A percentile compares a stretch with the other conserved stretches of the same genome.
Conservation (phyloP, 2,329 filamentous ascomycete species). For the Xenosphaeropsis pyriputrescens region DNA sequence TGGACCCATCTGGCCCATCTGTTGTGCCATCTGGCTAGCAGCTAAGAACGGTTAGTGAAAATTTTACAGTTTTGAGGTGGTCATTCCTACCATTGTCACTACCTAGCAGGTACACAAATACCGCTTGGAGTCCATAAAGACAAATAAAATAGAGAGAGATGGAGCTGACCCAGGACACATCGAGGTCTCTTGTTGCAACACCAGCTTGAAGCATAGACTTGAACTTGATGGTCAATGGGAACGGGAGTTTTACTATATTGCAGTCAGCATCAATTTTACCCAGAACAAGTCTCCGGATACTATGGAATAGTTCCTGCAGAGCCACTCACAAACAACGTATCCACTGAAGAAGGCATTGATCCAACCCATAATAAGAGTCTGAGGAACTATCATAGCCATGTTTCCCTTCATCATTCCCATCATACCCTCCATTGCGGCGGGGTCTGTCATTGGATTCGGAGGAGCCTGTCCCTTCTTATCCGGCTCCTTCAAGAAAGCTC, state of each 20-base stretch:
- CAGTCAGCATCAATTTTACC: neutral
- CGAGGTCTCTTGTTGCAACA: constrained; percentile 88
- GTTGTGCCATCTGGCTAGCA: constrained; percentile 79
- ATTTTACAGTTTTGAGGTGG: neutral
- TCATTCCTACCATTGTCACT: constrained; percentile 74
- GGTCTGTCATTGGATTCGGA: constrained; percentile 89
- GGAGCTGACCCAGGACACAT: constrained; percentile 96
- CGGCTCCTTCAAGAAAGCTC: constrained; percentile 79
- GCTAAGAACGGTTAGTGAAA: constrained; percentile 32
- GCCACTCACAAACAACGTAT: constrained; percentile 76
- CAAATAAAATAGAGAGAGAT: constrained; percentile 99
- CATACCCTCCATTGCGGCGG: constrained; percentile 97
- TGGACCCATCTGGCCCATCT: constrained; percentile 63
- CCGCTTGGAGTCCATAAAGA: constrained; percentile 88
- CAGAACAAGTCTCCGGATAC: too few species aligned
- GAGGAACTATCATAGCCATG: constrained; percentile 99
- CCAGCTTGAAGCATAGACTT: constrained; percentile 98
- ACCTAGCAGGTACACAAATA: constrained; percentile 93
- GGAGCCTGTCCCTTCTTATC: constrained; percentile 75
- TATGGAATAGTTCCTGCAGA: neutral
- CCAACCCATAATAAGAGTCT: constrained; percentile 99
- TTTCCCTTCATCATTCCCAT: constrained; percentile 99
- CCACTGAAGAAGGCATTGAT: constrained; percentile 98
- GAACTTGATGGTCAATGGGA: constrained; percentile 95
- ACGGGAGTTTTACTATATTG: constrained; percentile 74